Evolutionary conservation across 352 stramenopile species (phyloP), one percentile per base, ranked within the genome.

Genomic region (Globisporangium iwayamae): DNA sequence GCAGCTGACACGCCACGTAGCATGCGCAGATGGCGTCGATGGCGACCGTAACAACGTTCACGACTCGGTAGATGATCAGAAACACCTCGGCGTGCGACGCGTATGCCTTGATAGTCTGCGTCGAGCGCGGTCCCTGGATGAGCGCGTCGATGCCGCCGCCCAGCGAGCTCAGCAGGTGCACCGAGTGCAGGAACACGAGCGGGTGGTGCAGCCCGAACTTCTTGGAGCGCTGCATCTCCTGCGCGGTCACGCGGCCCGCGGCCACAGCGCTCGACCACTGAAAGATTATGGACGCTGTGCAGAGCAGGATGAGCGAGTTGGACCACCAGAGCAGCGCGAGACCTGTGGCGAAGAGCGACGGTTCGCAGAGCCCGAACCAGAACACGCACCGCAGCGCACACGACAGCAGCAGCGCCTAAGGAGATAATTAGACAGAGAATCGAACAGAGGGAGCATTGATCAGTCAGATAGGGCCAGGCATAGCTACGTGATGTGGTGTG

Each of bases 301-400:
- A 89, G 39, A 91, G 70, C 65, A 91, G 46, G 11, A 91, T 65
- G 39, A 91, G 66, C 56, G 82, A 85, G 64, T 91, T 89, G 63
- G 72, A 73, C 74, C 71, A 85, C 72, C 71, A 78, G 16, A 89
- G 62, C 51, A 79, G 68, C 30, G 82, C 78, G 14, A 80, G 36
- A 1, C 76, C 78, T 0, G 66, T 18, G 1, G 68, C 60, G 22
- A 84, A 62, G 8, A 89, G 58, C 9, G 25, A 8, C 10, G 66
- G 30, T 16, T 67, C 62, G 58, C 78, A 87, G 41, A 82, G 56
- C 1, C 60, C 63, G 18, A 76, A 50, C 78, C 78, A 87, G 63
- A 81, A 83, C 1, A 80, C n/a, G 22, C 74, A 63, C 4, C 78
- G 74, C 14, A 83, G 39, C 0, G 62, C 61, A 66, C 78, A 83